Conservation (phyloP, 495 filamentous ascomycete species). For the Neurospora sp. region DNA sequence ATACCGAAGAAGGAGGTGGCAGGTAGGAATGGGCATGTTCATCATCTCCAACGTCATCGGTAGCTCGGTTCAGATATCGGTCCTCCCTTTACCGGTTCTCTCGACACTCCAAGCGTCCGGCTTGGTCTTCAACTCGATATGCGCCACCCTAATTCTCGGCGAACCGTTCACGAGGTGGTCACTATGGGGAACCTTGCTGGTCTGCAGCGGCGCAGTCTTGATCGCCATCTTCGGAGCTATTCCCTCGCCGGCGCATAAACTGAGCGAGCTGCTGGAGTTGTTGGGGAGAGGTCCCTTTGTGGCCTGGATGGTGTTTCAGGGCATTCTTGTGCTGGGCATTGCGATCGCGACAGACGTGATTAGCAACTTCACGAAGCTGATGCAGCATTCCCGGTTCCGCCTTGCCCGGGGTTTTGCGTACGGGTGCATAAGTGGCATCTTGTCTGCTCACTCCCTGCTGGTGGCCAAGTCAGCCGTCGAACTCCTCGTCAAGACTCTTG, state of each 20-base stretch:
- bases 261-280: slow-evolving; percentile 71
- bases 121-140: slow-evolving; percentile 96
- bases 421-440: slow-evolving; percentile 79
- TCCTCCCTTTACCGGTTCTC: slow-evolving; percentile 85
- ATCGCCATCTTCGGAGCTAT: slow-evolving; percentile 94
- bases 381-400: slow-evolving; percentile 53
- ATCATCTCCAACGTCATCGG: slow-evolving; percentile 87
- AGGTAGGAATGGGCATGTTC: slow-evolving; percentile 97
- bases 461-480: slow-evolving; percentile 96
- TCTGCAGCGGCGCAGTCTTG: slow-evolving; percentile 73
- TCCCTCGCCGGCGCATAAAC: slow-evolving; percentile 83
- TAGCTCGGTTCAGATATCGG: slow-evolving; percentile 95
- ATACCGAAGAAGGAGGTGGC: slow-evolving; percentile 87
- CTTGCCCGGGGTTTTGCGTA: slow-evolving; percentile 82
- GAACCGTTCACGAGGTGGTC: slow-evolving; percentile 94
- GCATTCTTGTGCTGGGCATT: slow-evolving; percentile 58
- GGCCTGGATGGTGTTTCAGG: slow-evolving; percentile 81
- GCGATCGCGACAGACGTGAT: slow-evolving; percentile 53
- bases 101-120: slow-evolving; percentile 94
- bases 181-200: slow-evolving; percentile 76
- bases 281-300: slow-evolving; percentile 68
- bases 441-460: slow-evolving; percentile 87
- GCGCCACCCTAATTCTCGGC: slow-evolving; percentile 83
- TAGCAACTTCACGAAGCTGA: slow-evolving; percentile 34
- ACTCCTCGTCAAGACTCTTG: slow-evolving; percentile 84